Evolutionary conservation across 179 eudicot genomes (phyloP).

Genomic region (Beta corolliflora): DNA sequence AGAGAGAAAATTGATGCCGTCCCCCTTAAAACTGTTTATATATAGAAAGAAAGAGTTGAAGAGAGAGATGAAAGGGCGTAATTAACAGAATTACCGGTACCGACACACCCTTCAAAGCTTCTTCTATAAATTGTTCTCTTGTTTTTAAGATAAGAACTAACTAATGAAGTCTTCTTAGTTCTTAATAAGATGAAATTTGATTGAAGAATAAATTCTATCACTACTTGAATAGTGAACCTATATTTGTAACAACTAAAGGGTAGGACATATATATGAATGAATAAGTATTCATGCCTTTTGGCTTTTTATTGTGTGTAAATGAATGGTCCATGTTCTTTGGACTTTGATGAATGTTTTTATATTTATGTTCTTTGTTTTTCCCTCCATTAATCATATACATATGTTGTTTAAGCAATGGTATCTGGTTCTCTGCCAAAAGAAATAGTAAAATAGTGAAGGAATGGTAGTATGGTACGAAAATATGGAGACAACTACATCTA

Average conservation of each 20-base stretch:
- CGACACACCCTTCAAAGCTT: not conserved
- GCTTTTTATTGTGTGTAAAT: not conserved
- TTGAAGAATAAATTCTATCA: no score
- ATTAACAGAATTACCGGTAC: constrained; percentile 39
- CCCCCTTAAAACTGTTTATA: not conserved
- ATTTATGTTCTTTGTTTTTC: not conserved
- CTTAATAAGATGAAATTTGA: no score
- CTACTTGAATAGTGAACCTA: not conserved
- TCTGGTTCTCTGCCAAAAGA: no score
- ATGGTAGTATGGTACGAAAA: no score
- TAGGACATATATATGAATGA: not conserved
- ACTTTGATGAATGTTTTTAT: constrained; percentile 11
- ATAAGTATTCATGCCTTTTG: not conserved
- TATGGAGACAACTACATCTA: no score
- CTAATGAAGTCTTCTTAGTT: not conserved
- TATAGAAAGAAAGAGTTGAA: constrained; percentile 17
- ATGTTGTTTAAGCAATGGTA: not conserved
- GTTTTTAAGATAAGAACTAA: not conserved
- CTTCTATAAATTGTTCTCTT: not conserved
- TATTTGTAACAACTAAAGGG: not conserved
- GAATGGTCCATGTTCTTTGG: constrained; percentile 18
- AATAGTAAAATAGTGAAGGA: no score
- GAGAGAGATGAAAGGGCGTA: not conserved
- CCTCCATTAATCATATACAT: not conserved
- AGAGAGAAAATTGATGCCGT: constrained; percentile 29